Evolutionary conservation across 805 yeast species (phyloP).

Genomic region (Zygosaccharomyces bailii): DNA sequence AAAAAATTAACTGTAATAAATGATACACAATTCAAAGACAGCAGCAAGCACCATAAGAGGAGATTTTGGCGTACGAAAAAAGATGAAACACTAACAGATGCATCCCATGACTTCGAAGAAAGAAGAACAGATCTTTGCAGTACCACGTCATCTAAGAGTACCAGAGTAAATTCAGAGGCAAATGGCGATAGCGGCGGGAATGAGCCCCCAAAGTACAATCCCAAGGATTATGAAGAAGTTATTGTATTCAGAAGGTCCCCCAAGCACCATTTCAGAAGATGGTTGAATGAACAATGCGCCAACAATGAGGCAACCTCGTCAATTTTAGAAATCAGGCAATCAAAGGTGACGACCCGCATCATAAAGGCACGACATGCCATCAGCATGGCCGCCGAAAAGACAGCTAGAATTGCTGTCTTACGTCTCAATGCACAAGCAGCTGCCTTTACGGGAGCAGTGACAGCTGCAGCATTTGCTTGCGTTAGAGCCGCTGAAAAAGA

Average conservation of each 20-base stretch:
- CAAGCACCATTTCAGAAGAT: constrained; percentile 7
- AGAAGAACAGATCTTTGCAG: constrained; percentile 1
- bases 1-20: neutral
- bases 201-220: neutral
- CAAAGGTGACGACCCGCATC: constrained; percentile 16
- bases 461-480: constrained; percentile 17
- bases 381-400: constrained; percentile 14
- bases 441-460: constrained; percentile 11
- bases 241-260: constrained; percentile 2
- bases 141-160: constrained; percentile 2
- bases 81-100: neutral
- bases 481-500: constrained; percentile 9
- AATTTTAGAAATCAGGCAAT: constrained; percentile 11
- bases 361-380: constrained; percentile 15
- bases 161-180: neutral
- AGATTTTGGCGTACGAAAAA: constrained; percentile 5
- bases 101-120: neutral
- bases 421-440: constrained; percentile 9
- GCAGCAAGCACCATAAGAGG: neutral
- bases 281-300: constrained; percentile 10
- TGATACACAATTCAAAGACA: neutral
- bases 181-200: neutral
- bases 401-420: constrained; percentile 8
- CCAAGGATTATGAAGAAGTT: constrained; percentile 2
- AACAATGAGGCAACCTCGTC: constrained; percentile 8